phyloP scores from a whole-genome alignment of 768 basidiomycete species.

The Pisolithus sp. region DNA sequence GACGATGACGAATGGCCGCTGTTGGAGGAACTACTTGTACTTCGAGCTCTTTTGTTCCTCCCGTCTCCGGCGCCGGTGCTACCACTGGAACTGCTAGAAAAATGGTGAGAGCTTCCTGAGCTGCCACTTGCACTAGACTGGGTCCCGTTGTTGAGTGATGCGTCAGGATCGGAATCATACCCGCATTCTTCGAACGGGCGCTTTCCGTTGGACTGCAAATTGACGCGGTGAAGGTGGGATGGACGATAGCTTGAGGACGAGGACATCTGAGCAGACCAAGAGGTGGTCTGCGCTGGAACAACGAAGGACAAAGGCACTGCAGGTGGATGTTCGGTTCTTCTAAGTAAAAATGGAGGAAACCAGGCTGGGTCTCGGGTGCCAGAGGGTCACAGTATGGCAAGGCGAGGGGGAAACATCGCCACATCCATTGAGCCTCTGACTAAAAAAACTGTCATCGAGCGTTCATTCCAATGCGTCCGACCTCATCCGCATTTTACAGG shows the following conservation, averaged over 20 bases:
- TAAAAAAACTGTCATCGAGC: not conserved
- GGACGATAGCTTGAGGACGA: conserved; percentile 21
- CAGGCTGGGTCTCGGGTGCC: not conserved
- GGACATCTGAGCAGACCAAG: conserved; percentile 11
- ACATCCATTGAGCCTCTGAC: not conserved
- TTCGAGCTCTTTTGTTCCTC: conserved; percentile 54
- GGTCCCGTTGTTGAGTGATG: conserved; percentile 21
- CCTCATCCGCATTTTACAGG: not conserved
- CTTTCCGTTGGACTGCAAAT: conserved; percentile 23
- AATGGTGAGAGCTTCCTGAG: conserved; percentile 11
- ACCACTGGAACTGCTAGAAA: conserved; percentile 3
- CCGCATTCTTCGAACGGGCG: conserved; percentile 29
- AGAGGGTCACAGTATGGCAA: not conserved
- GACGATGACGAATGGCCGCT: conserved; percentile 27
- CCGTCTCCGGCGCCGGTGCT: conserved; percentile 36
- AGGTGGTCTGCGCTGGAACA: not conserved
- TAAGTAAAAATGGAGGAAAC: not conserved
- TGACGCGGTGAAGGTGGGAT: conserved; percentile 19
- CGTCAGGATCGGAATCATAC: conserved; percentile 27
- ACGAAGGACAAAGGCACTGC: not conserved
- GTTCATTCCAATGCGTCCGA: not conserved
- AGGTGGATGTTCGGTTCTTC: not conserved
- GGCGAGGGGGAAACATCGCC: not conserved
- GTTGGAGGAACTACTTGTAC: conserved; percentile 42
- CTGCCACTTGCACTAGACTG: conserved; percentile 23